A percentile compares a stretch with the other conserved stretches of the same genome.
Conservation (phyloP, 768 basidiomycete genomes). For the Auriculariales sp. region DNA sequence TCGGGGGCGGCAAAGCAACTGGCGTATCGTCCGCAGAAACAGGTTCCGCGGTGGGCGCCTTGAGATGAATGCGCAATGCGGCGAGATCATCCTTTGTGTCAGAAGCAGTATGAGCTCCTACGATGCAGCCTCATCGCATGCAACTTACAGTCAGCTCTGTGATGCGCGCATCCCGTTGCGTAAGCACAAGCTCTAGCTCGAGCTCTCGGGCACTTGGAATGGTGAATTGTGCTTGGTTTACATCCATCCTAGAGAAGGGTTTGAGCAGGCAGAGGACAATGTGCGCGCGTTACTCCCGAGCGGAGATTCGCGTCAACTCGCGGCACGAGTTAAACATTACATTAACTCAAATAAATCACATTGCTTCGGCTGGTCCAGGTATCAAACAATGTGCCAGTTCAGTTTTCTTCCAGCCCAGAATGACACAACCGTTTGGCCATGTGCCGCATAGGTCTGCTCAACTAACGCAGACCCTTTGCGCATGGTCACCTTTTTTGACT, state of each 20-base stretch:
- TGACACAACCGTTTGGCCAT: slow-evolving; percentile 19
- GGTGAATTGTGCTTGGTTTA: too few relatives aligned
- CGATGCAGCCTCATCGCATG: slow-evolving; percentile 8
- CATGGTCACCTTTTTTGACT: slow-evolving; percentile 13
- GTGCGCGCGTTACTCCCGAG: too few relatives aligned
- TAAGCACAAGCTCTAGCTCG: slow-evolving; percentile 66
- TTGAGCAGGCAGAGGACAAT: too few relatives aligned
- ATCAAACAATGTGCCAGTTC: slow-evolving; percentile 16
- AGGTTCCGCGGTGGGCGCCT: slow-evolving; percentile 31
- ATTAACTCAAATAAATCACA: too few relatives aligned
- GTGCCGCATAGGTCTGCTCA: slow-evolving; percentile 7
- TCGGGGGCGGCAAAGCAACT: slow-evolving; percentile 54
- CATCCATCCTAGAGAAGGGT: too few relatives aligned
- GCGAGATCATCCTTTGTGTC: slow-evolving; percentile 53
- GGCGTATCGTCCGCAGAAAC: slow-evolving; percentile 43
- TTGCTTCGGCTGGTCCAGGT: not conserved
- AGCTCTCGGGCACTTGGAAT: slow-evolving; percentile 63
- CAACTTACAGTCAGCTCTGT: slow-evolving; percentile 56
- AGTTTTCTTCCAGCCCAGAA: slow-evolving; percentile 28
- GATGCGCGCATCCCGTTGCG: slow-evolving; percentile 60
- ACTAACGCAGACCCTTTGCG: slow-evolving; percentile 13
- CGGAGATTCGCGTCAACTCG: too few relatives aligned
- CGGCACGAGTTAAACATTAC: too few relatives aligned
- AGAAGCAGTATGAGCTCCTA: slow-evolving; percentile 10
- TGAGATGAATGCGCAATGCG: slow-evolving; percentile 48